Conservation (phyloP, 805 yeast genomes). For the Phaffomyces opuntiae region DNA sequence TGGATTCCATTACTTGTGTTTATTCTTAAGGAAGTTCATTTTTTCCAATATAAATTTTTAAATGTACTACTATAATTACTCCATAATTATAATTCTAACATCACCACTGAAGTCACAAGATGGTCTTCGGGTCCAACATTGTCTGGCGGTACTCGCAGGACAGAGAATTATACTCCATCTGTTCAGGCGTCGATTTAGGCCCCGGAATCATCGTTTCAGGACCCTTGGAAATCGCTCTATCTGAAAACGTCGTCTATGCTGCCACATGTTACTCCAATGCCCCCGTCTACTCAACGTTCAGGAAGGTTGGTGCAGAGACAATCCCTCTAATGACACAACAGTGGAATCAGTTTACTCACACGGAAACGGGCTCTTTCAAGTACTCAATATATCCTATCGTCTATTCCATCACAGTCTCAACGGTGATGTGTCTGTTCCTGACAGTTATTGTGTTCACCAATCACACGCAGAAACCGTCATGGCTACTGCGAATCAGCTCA, state of each 20-base stretch:
- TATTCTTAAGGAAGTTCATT: too few relatives aligned
- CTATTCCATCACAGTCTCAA: constrained; percentile 55
- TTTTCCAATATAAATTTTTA: too few relatives aligned
- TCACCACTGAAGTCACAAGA: neutral
- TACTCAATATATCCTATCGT: constrained; percentile 56
- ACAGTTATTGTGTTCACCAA: constrained; percentile 61
- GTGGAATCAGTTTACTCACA: constrained; percentile 41
- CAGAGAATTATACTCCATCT: constrained; percentile 23
- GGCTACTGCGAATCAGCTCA: constrained; percentile 43
- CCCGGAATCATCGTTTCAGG: constrained; percentile 28
- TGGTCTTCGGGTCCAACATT: constrained; percentile 22
- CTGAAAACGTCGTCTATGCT: constrained; percentile 19
- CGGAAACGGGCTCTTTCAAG: constrained; percentile 38
- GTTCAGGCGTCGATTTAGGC: constrained; percentile 24
- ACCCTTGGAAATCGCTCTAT: constrained; percentile 9
- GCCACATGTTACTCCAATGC: constrained; percentile 27
- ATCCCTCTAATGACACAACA: constrained; percentile 39
- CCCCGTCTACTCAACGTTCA: constrained; percentile 31
- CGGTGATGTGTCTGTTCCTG: constrained; percentile 55
- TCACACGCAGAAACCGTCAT: constrained; percentile 55
- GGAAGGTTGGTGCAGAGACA: constrained; percentile 19
- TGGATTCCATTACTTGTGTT: neutral
- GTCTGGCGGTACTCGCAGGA: constrained; percentile 29
- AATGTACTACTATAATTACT: too few relatives aligned
- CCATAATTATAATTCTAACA: too few relatives aligned